Base-by-base conservation (phyloP, 2,329 filamentous ascomycete genomes). In the Aspergillus pseudoviridinutans region DNA sequence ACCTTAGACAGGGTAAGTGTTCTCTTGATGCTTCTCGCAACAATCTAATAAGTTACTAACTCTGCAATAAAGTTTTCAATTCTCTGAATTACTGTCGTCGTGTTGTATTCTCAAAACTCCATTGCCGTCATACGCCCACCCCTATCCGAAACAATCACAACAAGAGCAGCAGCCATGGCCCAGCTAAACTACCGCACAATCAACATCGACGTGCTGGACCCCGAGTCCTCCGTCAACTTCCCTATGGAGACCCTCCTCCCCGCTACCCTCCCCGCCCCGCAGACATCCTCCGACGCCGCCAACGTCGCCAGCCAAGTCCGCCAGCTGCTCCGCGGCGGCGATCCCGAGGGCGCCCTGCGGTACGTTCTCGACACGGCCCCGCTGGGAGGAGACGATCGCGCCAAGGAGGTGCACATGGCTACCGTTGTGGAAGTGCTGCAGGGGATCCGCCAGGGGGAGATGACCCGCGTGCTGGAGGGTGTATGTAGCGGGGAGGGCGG, bases 381-480 rank as follows among this genome's bases (percentile, higher is more conserved):
- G 35, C 66, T 97, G 79, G 75, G 73, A 46, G 77, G 78, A 50
- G 77, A 79, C 63, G 76, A 79, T 59, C 75, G 74, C 54, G 77
- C 76, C n/a, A 75, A 96, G 88, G 91, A 96, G 64, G 81, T 91
- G 29, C 92, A 97, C 74, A 80, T 96, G 63, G 86, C 90, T 65
- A 93, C 90, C 22, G 89, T 99, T 44, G 86, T 91, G 60, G 94
- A 99, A 78, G 92, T 97, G 58, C 81, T 99, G 64, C 92, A 96
- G 76, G 94, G 91, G 22, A 97, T 97, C 78, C 92, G 96, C 74
- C 92, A 94, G 71, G 90, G 90, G 67, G 94, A 99, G 67, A 97
- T 97, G 90, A 91, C 87, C 62, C 89, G 91, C 14, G 86, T 97
- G 69, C 80, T 99, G 65, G 86, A 88, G 76, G 85, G 87, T 57